Base-by-base conservation (phyloP, 2,329 filamentous ascomycete species). In the Ophiostoma populinum region DNA sequence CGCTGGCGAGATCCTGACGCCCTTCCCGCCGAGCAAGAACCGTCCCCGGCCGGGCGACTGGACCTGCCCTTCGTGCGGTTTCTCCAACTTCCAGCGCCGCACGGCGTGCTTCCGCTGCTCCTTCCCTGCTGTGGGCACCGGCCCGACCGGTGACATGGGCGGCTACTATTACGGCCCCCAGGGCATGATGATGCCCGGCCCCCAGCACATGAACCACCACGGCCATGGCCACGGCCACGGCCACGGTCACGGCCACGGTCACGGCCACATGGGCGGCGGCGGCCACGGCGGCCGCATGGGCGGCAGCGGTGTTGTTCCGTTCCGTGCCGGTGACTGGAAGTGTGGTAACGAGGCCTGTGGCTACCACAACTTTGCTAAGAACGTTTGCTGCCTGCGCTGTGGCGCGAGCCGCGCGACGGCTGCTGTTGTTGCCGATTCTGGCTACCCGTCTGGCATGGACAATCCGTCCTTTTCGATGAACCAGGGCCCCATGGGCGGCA, bases 341-440 rank as follows among this genome's bases (percentile, higher is more conserved):
- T 98, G 90, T 52, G 90, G 90, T 38, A 90, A 90, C 45, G 90
- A 98, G 52, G 85, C 86, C 24, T 98, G 90, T 54, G 83, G 81
- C 39, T 98, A 98, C 57, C 90, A 98, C 65, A 98, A 98, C 63
- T 98, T 98, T 53, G 90, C 90, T 42, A 98, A 98, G 71, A 98
- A 98, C 50, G 87, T 95, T 39, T 92, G 83, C 59, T 98, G 90
- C 57, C 72, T 98, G 43, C 81, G 90, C 40, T 98, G 90, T 53
- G 90, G 90, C 54, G 90, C 87, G 35, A 92, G 85, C 55, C 82
- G 90, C 48, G 87, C 87, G 41, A 83, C 81, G 43, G 90, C 90
- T 40, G 86, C 87, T 12, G 81, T 98, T 34, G 83, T 95, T 39
- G 87, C 87, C 20, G 90, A 95, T 55, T 87, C 85, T 25, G 82